These are phyloP conservation scores for Yarrowia phangngaensis DNA, from an alignment of 805 yeast genomes.

Conservation along the genomic window DNA sequence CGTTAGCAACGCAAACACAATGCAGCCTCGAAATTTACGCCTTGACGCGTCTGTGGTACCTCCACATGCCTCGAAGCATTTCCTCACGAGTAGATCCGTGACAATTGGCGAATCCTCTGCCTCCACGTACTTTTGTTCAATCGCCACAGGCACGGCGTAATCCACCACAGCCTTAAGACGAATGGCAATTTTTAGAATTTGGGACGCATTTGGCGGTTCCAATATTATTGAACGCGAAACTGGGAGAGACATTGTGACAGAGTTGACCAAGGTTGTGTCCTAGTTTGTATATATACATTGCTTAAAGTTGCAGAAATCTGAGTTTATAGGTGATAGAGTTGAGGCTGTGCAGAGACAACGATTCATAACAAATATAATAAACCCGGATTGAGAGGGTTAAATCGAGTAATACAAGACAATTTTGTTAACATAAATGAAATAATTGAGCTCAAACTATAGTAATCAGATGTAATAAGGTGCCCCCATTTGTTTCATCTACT, in stretches of 20 bases:
- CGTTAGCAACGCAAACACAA: slow-evolving; percentile 66
- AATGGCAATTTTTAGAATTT: slow-evolving; percentile 48
- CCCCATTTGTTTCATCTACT: too few relatives aligned
- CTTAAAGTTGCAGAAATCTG: too few relatives aligned
- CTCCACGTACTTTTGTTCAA: slow-evolving; percentile 49
- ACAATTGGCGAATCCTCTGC: slow-evolving; percentile 58
- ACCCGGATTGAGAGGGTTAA: too few relatives aligned
- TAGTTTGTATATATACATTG: too few relatives aligned
- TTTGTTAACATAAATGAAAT: too few relatives aligned
- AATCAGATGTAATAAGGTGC: too few relatives aligned
- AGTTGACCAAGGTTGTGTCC: too few relatives aligned
- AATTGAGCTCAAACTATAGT: too few relatives aligned
- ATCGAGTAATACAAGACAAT: too few relatives aligned
- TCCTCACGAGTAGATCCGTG: slow-evolving; percentile 10
- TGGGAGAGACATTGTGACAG: slow-evolving; percentile 11
- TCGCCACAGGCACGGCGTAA: slow-evolving; percentile 62
- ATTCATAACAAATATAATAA: too few relatives aligned
- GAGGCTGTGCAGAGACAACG: too few relatives aligned
- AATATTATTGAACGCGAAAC: slow-evolving; percentile 10
- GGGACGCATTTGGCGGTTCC: slow-evolving; percentile 28
- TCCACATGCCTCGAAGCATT: slow-evolving; percentile 30
- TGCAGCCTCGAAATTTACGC: slow-evolving; percentile 32
- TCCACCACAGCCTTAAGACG: slow-evolving; percentile 73
- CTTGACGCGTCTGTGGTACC: slow-evolving; percentile 10
- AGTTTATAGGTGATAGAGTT: too few relatives aligned